Evolutionary conservation across 805 yeast genomes (phyloP), one percentile per base, ranked within the genome.

Genomic region (Nakazawaea anatomiae): DNA sequence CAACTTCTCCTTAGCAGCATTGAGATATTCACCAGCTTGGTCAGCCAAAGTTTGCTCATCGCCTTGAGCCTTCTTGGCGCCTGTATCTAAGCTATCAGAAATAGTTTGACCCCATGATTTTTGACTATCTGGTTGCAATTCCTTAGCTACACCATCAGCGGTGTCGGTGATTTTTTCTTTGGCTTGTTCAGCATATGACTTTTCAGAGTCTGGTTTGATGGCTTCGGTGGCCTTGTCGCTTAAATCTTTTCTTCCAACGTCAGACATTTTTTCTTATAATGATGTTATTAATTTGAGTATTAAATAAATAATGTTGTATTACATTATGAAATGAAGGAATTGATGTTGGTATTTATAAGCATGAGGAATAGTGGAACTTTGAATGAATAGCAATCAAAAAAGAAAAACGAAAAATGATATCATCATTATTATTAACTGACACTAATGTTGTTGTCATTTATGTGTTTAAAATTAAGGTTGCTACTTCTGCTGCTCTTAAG

Each of bases 221-320:
- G 77, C 62, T 75, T 89, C 96, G 49, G 76, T 52, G 59, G 79
- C 71, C 71, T 88, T 87, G 66, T 85, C 85, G 57, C 82, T 59
- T 64, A 89, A 76, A 66, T 79, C 72, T 74, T 89, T 89, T 85
- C 96, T 86, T 62, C 86, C 88, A 55, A 76, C 64, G 68, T 74
- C 57, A 44, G 53, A 51, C 56, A 53, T 53, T 47, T 53, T 47
- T 12, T 42, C 11, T 9, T 32, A 9, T 32, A 11, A 32, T 32
- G 8, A 32, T 32, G 8, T 11, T 32, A 32, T 32, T 32, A 18
- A 18, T 18, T 18, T 29, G 18, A 30, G 29, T 42, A 30, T 11
- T 11, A 18, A 18, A 18, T 18, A 18, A 18, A 18, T 18, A 18
- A 18, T 18, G 25, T 18, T 18, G 25, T 18, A 18, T 18, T 18